phyloP scores from a whole-genome alignment of 805 yeast species.

The Brettanomyces sp. region DNA sequence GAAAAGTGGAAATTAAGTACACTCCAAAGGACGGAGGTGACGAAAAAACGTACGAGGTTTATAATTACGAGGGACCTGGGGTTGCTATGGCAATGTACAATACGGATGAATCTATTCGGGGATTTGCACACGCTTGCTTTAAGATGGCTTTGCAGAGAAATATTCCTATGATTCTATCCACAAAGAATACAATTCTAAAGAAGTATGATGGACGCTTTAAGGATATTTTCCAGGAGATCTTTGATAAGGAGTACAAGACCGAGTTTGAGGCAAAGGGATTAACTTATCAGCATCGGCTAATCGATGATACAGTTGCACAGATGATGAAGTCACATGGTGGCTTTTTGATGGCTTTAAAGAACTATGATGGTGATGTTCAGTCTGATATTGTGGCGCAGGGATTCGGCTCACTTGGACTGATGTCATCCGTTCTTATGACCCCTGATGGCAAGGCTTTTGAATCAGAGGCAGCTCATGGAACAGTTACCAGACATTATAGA shows the following conservation, averaged over 20 bases:
- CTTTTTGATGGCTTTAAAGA: conserved; percentile 69
- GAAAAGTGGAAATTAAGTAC: conserved; percentile 56
- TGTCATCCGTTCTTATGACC: conserved; percentile 76
- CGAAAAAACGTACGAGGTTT: conserved; percentile 41
- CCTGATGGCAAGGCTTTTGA: conserved; percentile 85
- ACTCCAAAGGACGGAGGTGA: conserved; percentile 54
- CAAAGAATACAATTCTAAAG: conserved; percentile 76
- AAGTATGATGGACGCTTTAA: conserved; percentile 77
- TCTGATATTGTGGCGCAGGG: conserved; percentile 84
- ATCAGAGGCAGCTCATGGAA: conserved; percentile 82
- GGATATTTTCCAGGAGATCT: conserved; percentile 66
- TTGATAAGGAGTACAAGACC: conserved; percentile 45
- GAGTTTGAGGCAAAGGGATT: conserved; percentile 53
- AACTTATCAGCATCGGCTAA: conserved; percentile 72
- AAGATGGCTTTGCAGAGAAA: conserved; percentile 58
- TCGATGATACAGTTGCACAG: conserved; percentile 85
- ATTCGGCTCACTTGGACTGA: conserved; percentile 73
- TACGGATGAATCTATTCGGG: conserved; percentile 67
- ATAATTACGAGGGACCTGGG: conserved; percentile 56
- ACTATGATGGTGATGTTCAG: conserved; percentile 82
- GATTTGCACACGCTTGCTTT: conserved; percentile 75
- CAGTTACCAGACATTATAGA: conserved; percentile 81
- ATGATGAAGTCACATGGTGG: conserved; percentile 84
- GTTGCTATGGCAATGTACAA: conserved; percentile 79
- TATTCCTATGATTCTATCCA: conserved; percentile 58